Conservation (phyloP, 495 filamentous ascomycete genomes). For the Lasiosphaeriaceae sp. region DNA sequence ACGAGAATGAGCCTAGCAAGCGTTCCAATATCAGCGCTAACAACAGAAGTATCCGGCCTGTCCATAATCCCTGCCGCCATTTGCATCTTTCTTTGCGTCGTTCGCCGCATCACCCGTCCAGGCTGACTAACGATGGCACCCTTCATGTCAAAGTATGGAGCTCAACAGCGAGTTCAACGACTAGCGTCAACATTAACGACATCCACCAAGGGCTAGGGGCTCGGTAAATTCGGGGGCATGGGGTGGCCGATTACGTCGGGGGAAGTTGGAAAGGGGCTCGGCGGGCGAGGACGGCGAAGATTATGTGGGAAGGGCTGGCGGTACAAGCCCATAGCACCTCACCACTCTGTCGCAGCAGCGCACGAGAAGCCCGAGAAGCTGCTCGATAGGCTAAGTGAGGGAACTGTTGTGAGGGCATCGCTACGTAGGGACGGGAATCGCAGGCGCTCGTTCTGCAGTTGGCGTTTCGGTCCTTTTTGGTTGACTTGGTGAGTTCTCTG, state of each 20-base stretch:
- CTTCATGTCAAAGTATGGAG: background rate
- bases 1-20: too few relatives aligned
- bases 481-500: too few relatives aligned
- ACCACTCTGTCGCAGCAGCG: background rate
- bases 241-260: background rate
- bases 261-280: background rate
- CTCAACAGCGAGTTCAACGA: background rate
- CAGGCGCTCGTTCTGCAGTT: too few relatives aligned
- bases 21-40: too few relatives aligned
- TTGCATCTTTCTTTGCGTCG: too few relatives aligned
- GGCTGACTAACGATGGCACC: background rate
- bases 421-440: too few relatives aligned
- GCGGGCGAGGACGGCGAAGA: background rate
- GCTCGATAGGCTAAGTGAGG: background rate
- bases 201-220: background rate
- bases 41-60: too few relatives aligned
- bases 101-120: background rate
- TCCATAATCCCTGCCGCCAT: too few relatives aligned
- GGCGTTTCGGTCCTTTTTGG: too few relatives aligned
- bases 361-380: background rate
- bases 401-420: background rate
- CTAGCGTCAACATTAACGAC: background rate
- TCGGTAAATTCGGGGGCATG: background rate
- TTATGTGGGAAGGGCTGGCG: background rate
- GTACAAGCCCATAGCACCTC: background rate